A percentile compares a stretch with the other conserved stretches of the same genome.
Evolutionary conservation across 805 yeast species (phyloP).

Genomic region (Kodamaea sagamina): DNA sequence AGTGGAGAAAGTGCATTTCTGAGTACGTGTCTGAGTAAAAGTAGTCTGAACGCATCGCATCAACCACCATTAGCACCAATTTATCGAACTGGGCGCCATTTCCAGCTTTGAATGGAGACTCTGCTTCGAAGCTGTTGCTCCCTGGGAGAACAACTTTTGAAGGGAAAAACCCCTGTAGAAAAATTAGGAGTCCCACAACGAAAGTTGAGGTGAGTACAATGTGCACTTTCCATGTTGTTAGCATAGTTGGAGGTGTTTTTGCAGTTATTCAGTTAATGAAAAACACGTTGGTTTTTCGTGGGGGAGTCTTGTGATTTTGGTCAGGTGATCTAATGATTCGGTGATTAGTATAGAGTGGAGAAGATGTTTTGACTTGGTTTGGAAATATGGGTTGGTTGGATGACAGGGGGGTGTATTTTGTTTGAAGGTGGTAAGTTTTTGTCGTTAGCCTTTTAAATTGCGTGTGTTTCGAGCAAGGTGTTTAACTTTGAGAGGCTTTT

Average conservation of each 20-base stretch:
- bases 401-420: too few species aligned
- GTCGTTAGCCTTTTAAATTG: too few species aligned
- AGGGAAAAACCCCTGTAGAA: constrained; percentile 88
- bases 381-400: too few species aligned
- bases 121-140: constrained; percentile 31
- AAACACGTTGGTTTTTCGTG: constrained; percentile 5
- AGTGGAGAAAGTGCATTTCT: constrained; percentile 66
- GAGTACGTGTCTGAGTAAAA: constrained; percentile 62
- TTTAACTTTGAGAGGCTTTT: too few species aligned
- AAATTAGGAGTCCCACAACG: constrained; percentile 53
- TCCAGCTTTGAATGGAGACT: constrained; percentile 21
- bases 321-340: too few species aligned
- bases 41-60: constrained; percentile 90
- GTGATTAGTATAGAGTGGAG: too few species aligned
- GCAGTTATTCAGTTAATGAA: neutral
- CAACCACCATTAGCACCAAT: constrained; percentile 81
- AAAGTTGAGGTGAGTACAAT: constrained; percentile 20
- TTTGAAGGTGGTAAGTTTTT: too few species aligned
- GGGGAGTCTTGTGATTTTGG: constrained; percentile 3
- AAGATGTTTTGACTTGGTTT: too few species aligned
- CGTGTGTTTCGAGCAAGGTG: too few species aligned
- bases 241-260: constrained; percentile 6
- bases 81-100: constrained; percentile 56
- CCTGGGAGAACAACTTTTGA: constrained; percentile 80
- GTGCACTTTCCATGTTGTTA: constrained; percentile 20